Percentiles rank a stretch among this genome's conserved stretches.
These are phyloP conservation scores for Trypanosoma platydactyli DNA, from an alignment of 208 protist species.

Conservation along the genomic window DNA sequence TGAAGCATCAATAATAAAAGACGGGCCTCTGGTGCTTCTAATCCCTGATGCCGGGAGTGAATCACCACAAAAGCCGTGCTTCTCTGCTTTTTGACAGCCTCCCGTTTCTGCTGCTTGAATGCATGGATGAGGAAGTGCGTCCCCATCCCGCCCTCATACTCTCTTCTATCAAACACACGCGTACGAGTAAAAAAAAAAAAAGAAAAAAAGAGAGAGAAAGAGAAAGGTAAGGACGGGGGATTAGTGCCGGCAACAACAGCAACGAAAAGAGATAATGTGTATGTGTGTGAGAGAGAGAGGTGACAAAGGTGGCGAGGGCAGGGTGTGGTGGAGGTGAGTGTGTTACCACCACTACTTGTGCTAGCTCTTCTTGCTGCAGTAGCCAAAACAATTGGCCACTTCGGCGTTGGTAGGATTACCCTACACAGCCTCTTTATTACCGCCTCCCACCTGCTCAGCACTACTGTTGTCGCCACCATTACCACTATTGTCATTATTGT, in stretches of 20 bases:
- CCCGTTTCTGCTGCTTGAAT: conserved; percentile 20
- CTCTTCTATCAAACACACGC: background rate
- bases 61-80: background rate
- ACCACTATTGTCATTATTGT: background rate
- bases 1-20: background rate
- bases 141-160: background rate
- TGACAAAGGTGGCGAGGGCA: background rate
- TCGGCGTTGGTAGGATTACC: too few species aligned
- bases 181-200: background rate
- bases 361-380: too few species aligned
- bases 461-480: background rate
- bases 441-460: background rate
- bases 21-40: too few species aligned
- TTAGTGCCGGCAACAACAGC: background rate
- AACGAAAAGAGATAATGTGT: background rate
- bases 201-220: background rate
- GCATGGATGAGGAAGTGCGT: conserved; percentile 2
- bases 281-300: background rate
- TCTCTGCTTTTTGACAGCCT: conserved; percentile 1
- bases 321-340: background rate
- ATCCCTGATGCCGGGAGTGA: too few species aligned
- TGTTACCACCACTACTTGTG: too few species aligned
- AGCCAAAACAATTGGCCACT: too few species aligned
- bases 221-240: background rate
- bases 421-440: too few species aligned